Evolutionary conservation across 2,329 filamentous ascomycete genomes (phyloP).

Genomic region (Chaetomium olivaceum): DNA sequence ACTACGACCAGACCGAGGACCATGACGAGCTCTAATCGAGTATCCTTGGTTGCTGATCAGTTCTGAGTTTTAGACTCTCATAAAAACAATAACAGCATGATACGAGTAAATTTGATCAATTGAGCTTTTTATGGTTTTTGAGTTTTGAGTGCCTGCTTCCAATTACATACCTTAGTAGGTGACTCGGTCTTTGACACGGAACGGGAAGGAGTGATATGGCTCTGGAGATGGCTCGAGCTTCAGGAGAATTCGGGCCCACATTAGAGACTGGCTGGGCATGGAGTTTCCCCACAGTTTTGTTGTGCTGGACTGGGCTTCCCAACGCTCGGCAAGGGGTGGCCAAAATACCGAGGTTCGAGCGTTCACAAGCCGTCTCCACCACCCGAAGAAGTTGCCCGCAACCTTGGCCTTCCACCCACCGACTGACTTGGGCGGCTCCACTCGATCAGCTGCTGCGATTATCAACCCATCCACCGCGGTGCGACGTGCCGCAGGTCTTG

Average conservation of each 20-base stretch:
- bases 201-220: neutral
- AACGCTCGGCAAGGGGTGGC: conserved; percentile 18
- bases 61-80: neutral
- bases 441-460: conserved; percentile 13
- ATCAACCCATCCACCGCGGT: conserved; percentile 9
- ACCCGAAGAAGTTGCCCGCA: conserved; percentile 11
- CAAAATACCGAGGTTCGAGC: conserved; percentile 32
- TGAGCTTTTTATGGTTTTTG: neutral
- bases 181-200: neutral
- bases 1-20: conserved; percentile 6
- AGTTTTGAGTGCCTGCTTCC: neutral
- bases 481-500: conserved; percentile 7
- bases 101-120: neutral
- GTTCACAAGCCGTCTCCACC: conserved; percentile 29
- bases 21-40: conserved; percentile 25
- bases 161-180: neutral
- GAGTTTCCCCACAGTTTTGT: conserved; percentile 17
- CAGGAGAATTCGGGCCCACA: conserved; percentile 4
- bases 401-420: conserved; percentile 6
- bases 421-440: neutral
- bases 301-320: conserved; percentile 3
- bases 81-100: neutral
- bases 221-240: neutral
- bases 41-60: neutral
- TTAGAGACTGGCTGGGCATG: conserved; percentile 7